Percentiles rank a stretch among this genome's conserved stretches.
phyloP scores from a whole-genome alignment of 2,329 filamentous ascomycete genomes.

The Pezicula neosporulosa region DNA sequence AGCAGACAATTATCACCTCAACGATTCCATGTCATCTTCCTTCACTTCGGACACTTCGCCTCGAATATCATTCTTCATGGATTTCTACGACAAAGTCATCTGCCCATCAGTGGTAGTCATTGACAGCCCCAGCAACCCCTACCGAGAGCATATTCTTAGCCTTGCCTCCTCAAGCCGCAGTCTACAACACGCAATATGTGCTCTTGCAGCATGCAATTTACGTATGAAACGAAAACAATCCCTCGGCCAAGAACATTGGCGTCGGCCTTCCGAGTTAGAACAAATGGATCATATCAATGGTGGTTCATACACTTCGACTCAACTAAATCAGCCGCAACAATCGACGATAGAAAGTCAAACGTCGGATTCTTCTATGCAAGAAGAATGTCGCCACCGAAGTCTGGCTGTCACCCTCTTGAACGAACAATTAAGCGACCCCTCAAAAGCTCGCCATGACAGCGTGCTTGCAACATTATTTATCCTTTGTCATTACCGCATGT shows the following conservation, averaged over 20 bases:
- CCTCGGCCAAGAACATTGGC: constrained; percentile 49
- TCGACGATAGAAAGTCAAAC: constrained; percentile 38
- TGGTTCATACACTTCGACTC: constrained; percentile 9
- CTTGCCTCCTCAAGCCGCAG: constrained; percentile 76
- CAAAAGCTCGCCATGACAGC: constrained; percentile 76
- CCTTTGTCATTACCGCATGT: constrained; percentile 88
- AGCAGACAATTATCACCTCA: constrained; percentile 24
- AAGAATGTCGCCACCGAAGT: constrained; percentile 79
- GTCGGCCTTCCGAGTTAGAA: constrained; percentile 33
- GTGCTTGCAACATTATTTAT: constrained; percentile 84
- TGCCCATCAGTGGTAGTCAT: constrained; percentile 90
- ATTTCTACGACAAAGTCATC: constrained; percentile 91
- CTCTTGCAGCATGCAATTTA: constrained; percentile 83
- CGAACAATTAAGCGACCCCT: constrained; percentile 73
- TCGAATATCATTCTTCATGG: constrained; percentile 83
- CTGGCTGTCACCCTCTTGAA: constrained; percentile 81
- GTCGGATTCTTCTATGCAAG: constrained; percentile 60
- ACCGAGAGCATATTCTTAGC: constrained; percentile 75
- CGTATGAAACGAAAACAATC: constrained; percentile 75
- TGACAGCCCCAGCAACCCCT: constrained; percentile 82
- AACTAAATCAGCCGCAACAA: constrained; percentile 19
- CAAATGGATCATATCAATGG: constrained; percentile 26
- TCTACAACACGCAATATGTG: constrained; percentile 89
- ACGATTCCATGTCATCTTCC: constrained; percentile 49
- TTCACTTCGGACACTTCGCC: constrained; percentile 61